phyloP scores from a whole-genome alignment of 441 rosid genomes.

The Euphorbia celastroides region DNA sequence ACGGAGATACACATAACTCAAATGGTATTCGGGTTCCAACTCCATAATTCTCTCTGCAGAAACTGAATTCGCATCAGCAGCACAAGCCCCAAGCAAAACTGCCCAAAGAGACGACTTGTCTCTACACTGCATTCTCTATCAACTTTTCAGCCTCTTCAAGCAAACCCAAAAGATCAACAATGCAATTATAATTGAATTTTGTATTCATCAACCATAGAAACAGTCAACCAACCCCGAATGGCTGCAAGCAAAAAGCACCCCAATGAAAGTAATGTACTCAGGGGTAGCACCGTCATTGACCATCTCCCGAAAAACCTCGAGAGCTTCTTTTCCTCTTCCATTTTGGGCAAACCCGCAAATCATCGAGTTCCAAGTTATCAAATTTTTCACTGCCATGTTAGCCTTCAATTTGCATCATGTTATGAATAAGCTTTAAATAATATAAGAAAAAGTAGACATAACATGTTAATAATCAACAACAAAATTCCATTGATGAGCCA shows the following conservation, averaged over 20 bases:
- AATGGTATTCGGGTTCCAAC: slow-evolving; percentile 55
- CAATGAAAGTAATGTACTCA: slow-evolving; percentile 62
- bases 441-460: no score
- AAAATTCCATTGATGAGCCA: no score
- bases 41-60: slow-evolving; percentile 66
- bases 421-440: no score
- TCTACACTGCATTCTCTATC: slow-evolving; percentile 56
- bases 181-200: slow-evolving; percentile 66
- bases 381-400: slow-evolving; percentile 43
- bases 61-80: slow-evolving; percentile 35
- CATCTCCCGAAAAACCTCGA: slow-evolving; percentile 51
- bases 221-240: slow-evolving; percentile 66
- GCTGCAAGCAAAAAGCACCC: slow-evolving; percentile 78
- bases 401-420: no score
- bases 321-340: slow-evolving; percentile 66
- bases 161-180: slow-evolving; percentile 81
- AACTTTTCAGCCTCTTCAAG: slow-evolving; percentile 73
- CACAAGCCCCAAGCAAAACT: slow-evolving; percentile 80
- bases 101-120: slow-evolving; percentile 72
- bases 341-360: slow-evolving; percentile 75
- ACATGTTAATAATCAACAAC: no score
- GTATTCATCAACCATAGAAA: slow-evolving; percentile 37
- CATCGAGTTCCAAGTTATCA: slow-evolving; percentile 86
- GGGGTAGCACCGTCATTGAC: slow-evolving; percentile 45
- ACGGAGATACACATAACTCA: slow-evolving; percentile 73